phyloP scores from a whole-genome alignment of 228 moss, liverwort and hornwort species.

The Sphagnum fallax region DNA sequence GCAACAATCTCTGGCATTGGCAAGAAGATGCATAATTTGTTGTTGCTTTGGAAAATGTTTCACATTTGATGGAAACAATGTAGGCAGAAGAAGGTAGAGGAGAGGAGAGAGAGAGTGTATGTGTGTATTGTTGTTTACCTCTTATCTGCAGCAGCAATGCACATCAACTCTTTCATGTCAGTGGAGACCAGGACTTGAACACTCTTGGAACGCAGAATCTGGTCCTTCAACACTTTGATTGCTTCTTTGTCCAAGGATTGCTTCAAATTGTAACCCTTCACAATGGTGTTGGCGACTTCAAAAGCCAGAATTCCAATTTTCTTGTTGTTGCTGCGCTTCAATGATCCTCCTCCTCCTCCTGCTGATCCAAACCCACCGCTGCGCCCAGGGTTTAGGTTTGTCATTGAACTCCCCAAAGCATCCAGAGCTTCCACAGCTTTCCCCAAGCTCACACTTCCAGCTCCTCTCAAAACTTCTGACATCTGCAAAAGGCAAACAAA shows the following conservation, averaged over 20 bases:
- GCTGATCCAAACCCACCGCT: conserved; percentile 24
- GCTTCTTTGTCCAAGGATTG: conserved; percentile 47
- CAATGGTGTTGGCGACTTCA: conserved; percentile 72
- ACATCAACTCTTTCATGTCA: conserved; percentile 37
- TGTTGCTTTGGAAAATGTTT: too few relatives aligned
- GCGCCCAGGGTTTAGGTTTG: conserved; percentile 36
- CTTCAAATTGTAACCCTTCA: conserved; percentile 64
- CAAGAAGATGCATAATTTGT: too few relatives aligned
- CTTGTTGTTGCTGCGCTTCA: background rate
- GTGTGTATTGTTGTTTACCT: conserved; percentile 16
- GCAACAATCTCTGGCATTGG: too few relatives aligned
- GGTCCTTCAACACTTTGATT: conserved; percentile 40
- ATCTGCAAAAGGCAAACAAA: conserved; percentile 20
- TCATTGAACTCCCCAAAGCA: conserved; percentile 50
- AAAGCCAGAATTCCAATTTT: conserved; percentile 70
- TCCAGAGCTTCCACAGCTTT: conserved; percentile 28
- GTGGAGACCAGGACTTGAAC: conserved; percentile 59
- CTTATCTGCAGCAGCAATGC: conserved; percentile 66
- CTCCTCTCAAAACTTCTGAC: conserved; percentile 53
- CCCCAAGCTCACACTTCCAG: conserved; percentile 55
- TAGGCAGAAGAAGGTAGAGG: too few relatives aligned
- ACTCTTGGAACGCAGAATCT: conserved; percentile 47
- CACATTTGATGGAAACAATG: too few relatives aligned
- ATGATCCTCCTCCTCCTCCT: conserved; percentile 17
- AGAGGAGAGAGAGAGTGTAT: too few relatives aligned